Evolutionary conservation across 2,329 filamentous ascomycete genomes (phyloP).

Genomic region (Diaporthe humulicola): DNA sequence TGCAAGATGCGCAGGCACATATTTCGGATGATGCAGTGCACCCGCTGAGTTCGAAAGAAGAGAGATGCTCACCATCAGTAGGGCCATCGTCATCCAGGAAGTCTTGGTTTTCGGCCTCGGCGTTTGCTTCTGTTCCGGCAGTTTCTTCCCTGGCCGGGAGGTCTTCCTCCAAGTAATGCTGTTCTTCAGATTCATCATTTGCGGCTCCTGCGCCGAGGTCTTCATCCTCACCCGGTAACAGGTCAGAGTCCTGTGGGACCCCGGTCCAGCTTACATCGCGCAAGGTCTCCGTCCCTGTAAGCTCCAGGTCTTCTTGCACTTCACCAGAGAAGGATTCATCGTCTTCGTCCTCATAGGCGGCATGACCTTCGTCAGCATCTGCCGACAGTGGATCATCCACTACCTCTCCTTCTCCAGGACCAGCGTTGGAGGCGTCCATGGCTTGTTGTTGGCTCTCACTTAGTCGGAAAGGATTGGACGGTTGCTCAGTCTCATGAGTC

Average conservation of each 20-base stretch:
- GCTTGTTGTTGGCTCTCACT: conserved; percentile 28
- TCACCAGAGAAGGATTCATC: not conserved
- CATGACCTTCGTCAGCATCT: not conserved
- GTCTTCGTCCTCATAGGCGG: not conserved
- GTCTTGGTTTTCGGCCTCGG: conserved; percentile 4
- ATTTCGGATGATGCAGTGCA: conserved; percentile 19
- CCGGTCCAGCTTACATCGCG: not conserved
- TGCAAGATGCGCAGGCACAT: conserved; percentile 34
- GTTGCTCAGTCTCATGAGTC: conserved; percentile 17
- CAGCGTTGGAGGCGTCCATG: not conserved
- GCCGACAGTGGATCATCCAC: not conserved
- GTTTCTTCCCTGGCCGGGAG: not conserved
- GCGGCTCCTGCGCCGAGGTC: not conserved
- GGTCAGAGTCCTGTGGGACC: not conserved
- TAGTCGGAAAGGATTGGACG: conserved; percentile 28
- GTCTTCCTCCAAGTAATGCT: not conserved
- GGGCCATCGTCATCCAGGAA: conserved; percentile 25
- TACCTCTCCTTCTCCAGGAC: not conserved
- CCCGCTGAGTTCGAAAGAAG: conserved; percentile 2
- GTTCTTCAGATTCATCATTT: not conserved
- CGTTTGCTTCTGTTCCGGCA: not conserved
- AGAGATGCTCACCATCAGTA: conserved; percentile 37
- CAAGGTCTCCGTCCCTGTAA: not conserved
- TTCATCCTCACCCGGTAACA: conserved; percentile 1
- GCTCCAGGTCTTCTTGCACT: not conserved